A percentile compares a stretch with the other conserved stretches of the same genome.
Evolutionary conservation across 139 green algal species (phyloP).

Genomic region (Nannochloris sp.): DNA sequence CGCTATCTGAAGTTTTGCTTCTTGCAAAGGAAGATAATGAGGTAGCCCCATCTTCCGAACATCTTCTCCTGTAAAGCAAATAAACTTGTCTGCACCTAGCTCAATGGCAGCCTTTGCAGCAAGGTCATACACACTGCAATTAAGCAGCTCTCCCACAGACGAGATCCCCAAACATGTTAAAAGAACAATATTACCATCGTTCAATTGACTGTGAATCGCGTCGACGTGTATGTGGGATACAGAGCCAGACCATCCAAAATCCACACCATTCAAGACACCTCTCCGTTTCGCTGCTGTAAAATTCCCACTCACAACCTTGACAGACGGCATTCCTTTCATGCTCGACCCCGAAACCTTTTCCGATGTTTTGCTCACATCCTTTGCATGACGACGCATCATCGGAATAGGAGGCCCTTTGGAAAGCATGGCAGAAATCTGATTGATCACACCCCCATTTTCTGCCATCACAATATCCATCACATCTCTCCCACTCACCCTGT

Average conservation of each 20-base stretch:
- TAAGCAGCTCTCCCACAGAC: conserved; percentile 80
- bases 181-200: conserved; percentile 77
- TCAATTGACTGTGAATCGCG: conserved; percentile 69
- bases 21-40: conserved; percentile 59
- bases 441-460: conserved; percentile 22
- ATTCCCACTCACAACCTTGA: conserved; percentile 79
- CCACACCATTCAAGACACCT: conserved; percentile 82
- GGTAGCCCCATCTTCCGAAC: conserved; percentile 50
- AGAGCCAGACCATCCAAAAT: conserved; percentile 58
- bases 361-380: conserved; percentile 38
- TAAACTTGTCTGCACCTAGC: conserved; percentile 89
- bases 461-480: conserved; percentile 31
- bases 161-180: conserved; percentile 69
- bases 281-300: conserved; percentile 80
- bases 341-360: no score
- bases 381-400: conserved; percentile 74
- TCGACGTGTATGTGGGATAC: conserved; percentile 70
- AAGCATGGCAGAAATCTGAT: conserved; percentile 65
- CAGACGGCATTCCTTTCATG: conserved; percentile 30
- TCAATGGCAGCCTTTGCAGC: conserved; percentile 46
- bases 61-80: conserved; percentile 69
- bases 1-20: conserved; percentile 48
- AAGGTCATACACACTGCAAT: conserved; percentile 90
- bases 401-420: conserved; percentile 53
- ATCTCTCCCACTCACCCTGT: conserved; percentile 68